phyloP scores from a whole-genome alignment of 805 yeast genomes.

The Myxozyma monticola region DNA sequence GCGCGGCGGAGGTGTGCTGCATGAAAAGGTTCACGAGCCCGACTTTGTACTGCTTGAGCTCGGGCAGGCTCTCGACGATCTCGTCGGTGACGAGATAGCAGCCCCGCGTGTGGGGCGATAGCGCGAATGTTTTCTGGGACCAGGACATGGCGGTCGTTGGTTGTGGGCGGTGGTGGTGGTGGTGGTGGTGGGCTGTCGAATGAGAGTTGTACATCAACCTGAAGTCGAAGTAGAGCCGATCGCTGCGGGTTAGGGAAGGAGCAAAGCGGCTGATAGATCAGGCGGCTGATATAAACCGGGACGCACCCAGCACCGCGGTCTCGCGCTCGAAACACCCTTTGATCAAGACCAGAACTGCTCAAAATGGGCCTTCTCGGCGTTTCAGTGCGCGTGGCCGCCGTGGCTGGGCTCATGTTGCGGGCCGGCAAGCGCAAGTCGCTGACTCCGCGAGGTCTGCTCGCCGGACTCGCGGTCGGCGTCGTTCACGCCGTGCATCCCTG shows the following conservation, averaged over 20 bases:
- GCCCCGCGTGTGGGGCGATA: conserved; percentile 57
- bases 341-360: no score
- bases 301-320: no score
- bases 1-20: conserved; percentile 78
- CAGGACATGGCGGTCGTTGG: conserved; percentile 19
- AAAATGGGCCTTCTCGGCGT: conserved; percentile 5
- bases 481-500: conserved; percentile 44
- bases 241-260: no score
- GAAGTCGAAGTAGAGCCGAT: no score
- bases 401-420: conserved; percentile 28
- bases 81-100: conserved; percentile 73
- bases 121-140: conserved; percentile 26
- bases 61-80: conserved; percentile 55
- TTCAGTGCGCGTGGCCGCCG: conserved; percentile 10
- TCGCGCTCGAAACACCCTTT: no score
- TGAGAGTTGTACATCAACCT: no score
- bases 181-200: no score
- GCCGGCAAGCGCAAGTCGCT: conserved; percentile 42
- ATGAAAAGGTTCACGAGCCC: conserved; percentile 68
- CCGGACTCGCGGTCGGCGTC: conserved; percentile 44
- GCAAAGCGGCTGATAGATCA: no score
- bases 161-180: neutral
- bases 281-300: no score
- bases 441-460: conserved; percentile 41
- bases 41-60: conserved; percentile 56